These are phyloP conservation scores for Saccharomyces pastorianus DNA, from an alignment of 1,139 yeast genomes.

Conservation along the genomic window DNA sequence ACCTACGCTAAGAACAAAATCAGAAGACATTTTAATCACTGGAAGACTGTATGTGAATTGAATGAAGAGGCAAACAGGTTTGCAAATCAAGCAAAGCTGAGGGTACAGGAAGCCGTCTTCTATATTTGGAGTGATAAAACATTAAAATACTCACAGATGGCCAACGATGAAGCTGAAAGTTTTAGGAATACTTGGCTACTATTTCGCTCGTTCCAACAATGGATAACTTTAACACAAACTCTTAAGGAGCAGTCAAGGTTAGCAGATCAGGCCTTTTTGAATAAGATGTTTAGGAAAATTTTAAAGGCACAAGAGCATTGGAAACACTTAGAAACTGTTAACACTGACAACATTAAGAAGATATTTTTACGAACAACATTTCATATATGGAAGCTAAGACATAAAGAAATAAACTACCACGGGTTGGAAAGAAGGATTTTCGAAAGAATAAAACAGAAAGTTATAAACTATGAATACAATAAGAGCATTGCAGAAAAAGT, in stretches of 20 bases:
- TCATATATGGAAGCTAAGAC: conserved; percentile 1
- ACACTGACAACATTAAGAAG: not conserved
- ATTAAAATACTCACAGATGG: not conserved
- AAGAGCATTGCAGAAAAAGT: not conserved
- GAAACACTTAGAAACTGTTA: not conserved
- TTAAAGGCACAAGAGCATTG: not conserved
- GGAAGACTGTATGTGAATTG: not conserved
- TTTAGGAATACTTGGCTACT: not conserved
- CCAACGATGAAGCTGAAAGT: not conserved
- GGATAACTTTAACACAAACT: conserved; percentile 1
- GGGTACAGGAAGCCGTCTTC: not conserved
- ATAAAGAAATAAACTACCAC: not conserved
- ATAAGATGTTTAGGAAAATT: conserved; percentile 1
- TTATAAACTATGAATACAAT: not conserved
- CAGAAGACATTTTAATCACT: not conserved
- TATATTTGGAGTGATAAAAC: not conserved
- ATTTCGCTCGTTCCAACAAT: conserved; percentile 2
- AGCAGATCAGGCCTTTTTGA: conserved; percentile 2
- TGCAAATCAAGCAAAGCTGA: not conserved
- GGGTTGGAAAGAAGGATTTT: not conserved
- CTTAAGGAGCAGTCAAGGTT: not conserved
- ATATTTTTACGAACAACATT: not conserved
- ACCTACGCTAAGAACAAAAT: not conserved
- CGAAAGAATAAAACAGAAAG: not conserved
- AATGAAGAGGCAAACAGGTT: not conserved